These are phyloP conservation scores for Spizellomyces punctatus DNA, from an alignment of 192 early-diverging fungal genomes.

Conservation along the genomic window DNA sequence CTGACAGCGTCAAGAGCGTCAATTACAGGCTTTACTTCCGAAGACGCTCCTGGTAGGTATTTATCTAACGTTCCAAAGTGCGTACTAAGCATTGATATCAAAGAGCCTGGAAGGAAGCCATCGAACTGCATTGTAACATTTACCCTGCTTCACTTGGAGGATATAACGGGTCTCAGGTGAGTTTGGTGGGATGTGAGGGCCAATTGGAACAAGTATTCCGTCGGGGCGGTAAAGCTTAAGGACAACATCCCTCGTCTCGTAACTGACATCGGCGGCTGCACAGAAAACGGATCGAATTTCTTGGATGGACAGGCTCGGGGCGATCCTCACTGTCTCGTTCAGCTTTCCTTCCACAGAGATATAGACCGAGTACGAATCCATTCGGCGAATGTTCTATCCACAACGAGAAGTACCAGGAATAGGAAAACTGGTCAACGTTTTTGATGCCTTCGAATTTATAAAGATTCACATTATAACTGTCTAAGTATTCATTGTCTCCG, in stretches of 20 bases:
- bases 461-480: no score
- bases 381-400: neutral
- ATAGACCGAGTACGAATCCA: conserved; percentile 6
- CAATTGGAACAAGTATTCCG: conserved; percentile 11
- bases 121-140: no score
- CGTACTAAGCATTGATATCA: no score
- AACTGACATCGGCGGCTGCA: conserved; percentile 2
- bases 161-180: conserved; percentile 6
- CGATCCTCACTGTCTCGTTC: conserved; percentile 2
- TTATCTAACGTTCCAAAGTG: no score
- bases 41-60: no score
- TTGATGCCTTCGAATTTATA: no score
- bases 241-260: conserved; percentile 3
- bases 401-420: no score
- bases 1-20: conserved; percentile 8
- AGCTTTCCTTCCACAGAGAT: neutral
- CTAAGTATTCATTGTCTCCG: no score
- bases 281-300: conserved; percentile 20
- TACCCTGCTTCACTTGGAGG: conserved; percentile 2
- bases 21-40: neutral
- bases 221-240: conserved; percentile 1
- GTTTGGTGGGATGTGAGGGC: conserved; percentile 16
- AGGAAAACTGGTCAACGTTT: no score
- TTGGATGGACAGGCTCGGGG: neutral
- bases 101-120: no score